Evolutionary conservation across 2,329 filamentous ascomycete genomes (phyloP).

Genomic region (Nemania bipapillata): DNA sequence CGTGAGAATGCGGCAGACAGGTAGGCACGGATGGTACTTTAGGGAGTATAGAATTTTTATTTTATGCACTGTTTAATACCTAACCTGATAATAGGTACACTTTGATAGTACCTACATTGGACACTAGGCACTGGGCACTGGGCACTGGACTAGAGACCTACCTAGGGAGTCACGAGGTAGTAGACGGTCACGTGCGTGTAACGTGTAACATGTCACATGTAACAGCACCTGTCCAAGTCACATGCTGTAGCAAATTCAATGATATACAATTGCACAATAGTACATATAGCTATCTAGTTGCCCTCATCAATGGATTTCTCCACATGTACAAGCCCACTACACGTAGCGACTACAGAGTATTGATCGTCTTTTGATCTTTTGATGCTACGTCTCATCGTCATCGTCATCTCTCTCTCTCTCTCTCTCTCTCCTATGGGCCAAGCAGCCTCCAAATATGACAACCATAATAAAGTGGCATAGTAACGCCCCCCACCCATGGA

Average conservation of each 20-base stretch:
- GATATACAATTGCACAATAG: conserved; percentile 5
- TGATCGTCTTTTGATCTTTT: conserved; percentile 33
- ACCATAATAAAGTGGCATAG: conserved; percentile 29
- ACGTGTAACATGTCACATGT: too few relatives aligned
- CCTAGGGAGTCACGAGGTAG: too few relatives aligned
- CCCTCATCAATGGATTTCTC: conserved; percentile 24
- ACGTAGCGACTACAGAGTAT: conserved; percentile 39
- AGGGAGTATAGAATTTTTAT: too few relatives aligned
- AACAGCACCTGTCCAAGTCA: too few relatives aligned
- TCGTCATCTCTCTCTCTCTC: too few relatives aligned
- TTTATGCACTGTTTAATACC: conserved; percentile 23
- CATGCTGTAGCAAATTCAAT: not conserved
- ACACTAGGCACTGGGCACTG: too few relatives aligned
- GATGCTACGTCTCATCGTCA: conserved; percentile 32
- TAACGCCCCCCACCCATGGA: conserved; percentile 45
- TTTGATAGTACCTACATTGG: too few relatives aligned
- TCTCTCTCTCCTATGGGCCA: not conserved
- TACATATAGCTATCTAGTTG: not conserved
- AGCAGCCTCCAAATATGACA: conserved; percentile 27
- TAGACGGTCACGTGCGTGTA: too few relatives aligned
- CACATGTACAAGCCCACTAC: conserved; percentile 37
- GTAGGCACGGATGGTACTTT: too few relatives aligned
- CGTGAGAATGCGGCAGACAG: too few relatives aligned
- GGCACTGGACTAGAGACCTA: too few relatives aligned
- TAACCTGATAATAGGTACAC: too few relatives aligned